A percentile compares a stretch with the other conserved stretches of the same genome.
These are phyloP conservation scores for Metschnikowia lachancei DNA, from an alignment of 805 yeast species.

Conservation along the genomic window DNA sequence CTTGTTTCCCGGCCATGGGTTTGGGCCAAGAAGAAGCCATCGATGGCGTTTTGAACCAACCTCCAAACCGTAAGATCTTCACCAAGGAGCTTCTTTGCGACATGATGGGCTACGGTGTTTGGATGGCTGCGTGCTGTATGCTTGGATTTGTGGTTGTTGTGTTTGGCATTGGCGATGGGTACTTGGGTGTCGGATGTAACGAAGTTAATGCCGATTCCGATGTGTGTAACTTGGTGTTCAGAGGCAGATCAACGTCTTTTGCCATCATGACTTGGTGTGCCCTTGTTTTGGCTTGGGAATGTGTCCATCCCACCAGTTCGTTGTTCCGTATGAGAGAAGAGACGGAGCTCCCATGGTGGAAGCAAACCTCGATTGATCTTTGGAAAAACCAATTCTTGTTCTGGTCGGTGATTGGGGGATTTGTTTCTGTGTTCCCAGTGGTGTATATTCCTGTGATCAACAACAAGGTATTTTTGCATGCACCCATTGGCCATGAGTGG, in stretches of 20 bases:
- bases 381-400: slow-evolving; percentile 38
- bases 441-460: slow-evolving; percentile 42
- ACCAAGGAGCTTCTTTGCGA: slow-evolving; percentile 42
- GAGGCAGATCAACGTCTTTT: slow-evolving; percentile 39
- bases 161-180: slow-evolving; percentile 38
- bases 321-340: slow-evolving; percentile 39
- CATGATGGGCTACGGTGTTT: slow-evolving; percentile 40
- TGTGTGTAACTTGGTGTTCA: slow-evolving; percentile 33
- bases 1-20: slow-evolving; percentile 25
- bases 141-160: slow-evolving; percentile 38
- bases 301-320: slow-evolving; percentile 36
- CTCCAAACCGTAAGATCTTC: slow-evolving; percentile 39
- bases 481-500: slow-evolving; percentile 41
- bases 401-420: slow-evolving; percentile 38
- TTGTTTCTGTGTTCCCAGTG: slow-evolving; percentile 39
- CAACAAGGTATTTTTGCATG: slow-evolving; percentile 38
- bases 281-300: slow-evolving; percentile 40
- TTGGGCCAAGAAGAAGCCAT: slow-evolving; percentile 37
- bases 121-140: slow-evolving; percentile 43
- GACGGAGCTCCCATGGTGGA: slow-evolving; percentile 37
- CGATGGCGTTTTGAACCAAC: slow-evolving; percentile 37
- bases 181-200: slow-evolving; percentile 39
- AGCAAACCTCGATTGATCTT: slow-evolving; percentile 34
- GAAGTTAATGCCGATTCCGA: slow-evolving; percentile 18
- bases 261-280: slow-evolving; percentile 44